Base-by-base conservation (phyloP, 257 asterid genomes). In the Solanum okadae region DNA sequence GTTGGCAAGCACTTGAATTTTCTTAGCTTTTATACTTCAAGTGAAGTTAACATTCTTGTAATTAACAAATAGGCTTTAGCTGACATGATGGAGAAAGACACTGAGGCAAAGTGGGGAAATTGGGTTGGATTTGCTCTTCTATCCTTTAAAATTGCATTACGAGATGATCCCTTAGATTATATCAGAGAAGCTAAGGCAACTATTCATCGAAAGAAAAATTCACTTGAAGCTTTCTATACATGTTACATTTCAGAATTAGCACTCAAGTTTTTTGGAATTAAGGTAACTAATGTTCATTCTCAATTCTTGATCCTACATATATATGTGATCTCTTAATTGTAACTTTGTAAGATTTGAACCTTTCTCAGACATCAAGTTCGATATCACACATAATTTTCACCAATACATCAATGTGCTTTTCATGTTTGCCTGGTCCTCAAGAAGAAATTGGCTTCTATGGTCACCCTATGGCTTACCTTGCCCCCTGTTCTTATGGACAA, bases 81-180 rank as follows among this genome's bases (percentile, higher is more conserved):
- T 15, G 92, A 90, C 49, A 90, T 85, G 92, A 88, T 89, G 88
- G 91, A 86, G 81, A 89, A 91, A 65, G 86, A 90, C 22, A 83
- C 89, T 0, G 37, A 75, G 16, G 88, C 87, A 13, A 90, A 90
- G 65, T 86, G 91, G 89, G 92, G 93, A 1, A 89, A 91, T 37
- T 86, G 91, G 34, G 65, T 90, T n/a, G 92, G 92, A 3, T 90
- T 29, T 76, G 88, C 86, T 6, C 88, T 89, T 27, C 71, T 90
- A 81, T 91, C 93, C 20, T 89, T 90, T 14, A 89, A 86, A 20
- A 90, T 91, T 25, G 86, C 78, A 65, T 31, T 89, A 52, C 8
- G 89, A 49, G 77, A 90, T 76, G 88, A 91, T 75, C 91, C 93
- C 6, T 70, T 90, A 77, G 92, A 91, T 87, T 90, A 91, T 86